Evolutionary conservation across 257 asterid species (phyloP).

Genomic region (Salvia miltiorrhiza): DNA sequence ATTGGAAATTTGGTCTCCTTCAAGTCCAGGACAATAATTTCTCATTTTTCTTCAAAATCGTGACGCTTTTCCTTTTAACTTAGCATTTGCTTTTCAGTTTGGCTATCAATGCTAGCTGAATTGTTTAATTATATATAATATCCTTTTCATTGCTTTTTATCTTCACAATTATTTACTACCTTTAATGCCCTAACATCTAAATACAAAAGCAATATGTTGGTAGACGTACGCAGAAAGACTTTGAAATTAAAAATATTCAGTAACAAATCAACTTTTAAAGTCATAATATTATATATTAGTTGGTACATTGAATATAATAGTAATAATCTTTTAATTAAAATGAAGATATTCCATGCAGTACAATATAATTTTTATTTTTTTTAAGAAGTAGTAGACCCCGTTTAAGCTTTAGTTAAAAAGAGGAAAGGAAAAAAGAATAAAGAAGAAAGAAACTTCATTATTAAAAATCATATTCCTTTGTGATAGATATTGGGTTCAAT

Average conservation of each 20-base stretch:
- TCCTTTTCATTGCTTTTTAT: slow-evolving; percentile 12
- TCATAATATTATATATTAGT: background rate
- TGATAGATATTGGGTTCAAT: no score
- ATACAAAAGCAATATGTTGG: background rate
- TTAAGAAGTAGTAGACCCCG: background rate
- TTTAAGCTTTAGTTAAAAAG: background rate
- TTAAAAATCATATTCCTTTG: background rate
- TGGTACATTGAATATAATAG: background rate
- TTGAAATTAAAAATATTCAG: background rate
- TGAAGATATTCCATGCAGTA: background rate
- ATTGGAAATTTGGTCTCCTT: background rate
- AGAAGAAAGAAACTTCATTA: background rate
- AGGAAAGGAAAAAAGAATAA: background rate
- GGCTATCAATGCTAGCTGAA: background rate
- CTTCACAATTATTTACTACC: background rate
- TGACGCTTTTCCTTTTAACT: background rate
- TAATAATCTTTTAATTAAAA: background rate
- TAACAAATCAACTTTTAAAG: background rate
- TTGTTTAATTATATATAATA: background rate
- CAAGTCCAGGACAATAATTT: background rate
- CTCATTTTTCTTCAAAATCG: background rate
- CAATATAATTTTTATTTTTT: background rate
- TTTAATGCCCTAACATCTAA: background rate
- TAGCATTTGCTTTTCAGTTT: background rate
- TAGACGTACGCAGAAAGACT: background rate